Evolutionary conservation across 495 filamentous ascomycete species (phyloP).

Genomic region (Neurospora hispaniola): DNA sequence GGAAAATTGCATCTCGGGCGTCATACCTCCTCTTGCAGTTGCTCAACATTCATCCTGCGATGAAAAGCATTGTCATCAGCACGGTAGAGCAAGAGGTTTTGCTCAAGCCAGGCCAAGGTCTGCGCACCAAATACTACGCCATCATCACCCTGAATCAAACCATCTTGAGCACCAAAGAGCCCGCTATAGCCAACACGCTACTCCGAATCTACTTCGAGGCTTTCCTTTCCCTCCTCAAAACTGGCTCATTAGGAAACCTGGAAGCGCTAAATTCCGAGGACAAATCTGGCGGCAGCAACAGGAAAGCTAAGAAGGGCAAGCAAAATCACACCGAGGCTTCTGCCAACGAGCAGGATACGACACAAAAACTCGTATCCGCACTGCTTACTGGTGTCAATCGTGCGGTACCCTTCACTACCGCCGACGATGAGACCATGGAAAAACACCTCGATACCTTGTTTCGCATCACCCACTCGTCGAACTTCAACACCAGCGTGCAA

Average conservation of each 20-base stretch:
- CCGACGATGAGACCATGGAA: constrained; percentile 67
- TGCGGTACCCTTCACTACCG: constrained; percentile 81
- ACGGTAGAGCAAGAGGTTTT: constrained; percentile 78
- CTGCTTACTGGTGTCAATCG: constrained; percentile 91
- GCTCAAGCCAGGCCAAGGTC: constrained; percentile 73
- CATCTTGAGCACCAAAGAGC: constrained; percentile 72
- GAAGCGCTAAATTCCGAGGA: constrained; percentile 13
- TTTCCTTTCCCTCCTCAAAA: constrained; percentile 67
- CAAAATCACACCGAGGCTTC: constrained; percentile 6
- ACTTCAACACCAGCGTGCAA: constrained; percentile 97
- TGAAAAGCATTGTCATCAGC: constrained; percentile 81
- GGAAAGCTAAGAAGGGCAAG: constrained; percentile 13
- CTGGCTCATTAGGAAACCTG: constrained; percentile 25
- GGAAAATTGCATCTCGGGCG: constrained; percentile 85
- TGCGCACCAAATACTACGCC: constrained; percentile 88
- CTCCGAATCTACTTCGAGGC: constrained; percentile 82
- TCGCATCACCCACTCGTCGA: constrained; percentile 89
- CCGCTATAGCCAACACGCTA: constrained; percentile 68
- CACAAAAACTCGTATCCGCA: constrained; percentile 82
- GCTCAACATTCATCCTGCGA: constrained; percentile 73
- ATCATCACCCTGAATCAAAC: constrained; percentile 96
- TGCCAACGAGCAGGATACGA: constrained; percentile 43
- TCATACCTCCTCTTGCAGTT: constrained; percentile 90
- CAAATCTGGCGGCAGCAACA: constrained; percentile 8
- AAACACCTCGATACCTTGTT: constrained; percentile 89